phyloP scores from a whole-genome alignment of 306 rosid genomes.

The Styphnolobium japonicum region DNA sequence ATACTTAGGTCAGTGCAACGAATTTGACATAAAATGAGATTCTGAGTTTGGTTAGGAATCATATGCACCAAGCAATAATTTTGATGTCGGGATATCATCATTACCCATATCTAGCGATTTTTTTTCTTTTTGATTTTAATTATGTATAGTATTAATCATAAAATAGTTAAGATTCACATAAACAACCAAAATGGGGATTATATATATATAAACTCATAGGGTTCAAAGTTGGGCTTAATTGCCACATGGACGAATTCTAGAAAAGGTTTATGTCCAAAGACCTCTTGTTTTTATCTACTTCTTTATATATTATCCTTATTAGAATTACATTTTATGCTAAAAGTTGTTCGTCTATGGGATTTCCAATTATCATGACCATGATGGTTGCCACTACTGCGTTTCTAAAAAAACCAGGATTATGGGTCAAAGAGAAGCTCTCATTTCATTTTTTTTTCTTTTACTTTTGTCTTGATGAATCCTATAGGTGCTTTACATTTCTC shows the following conservation, averaged over 20 bases:
- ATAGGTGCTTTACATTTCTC: not conserved
- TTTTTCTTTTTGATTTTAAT: not conserved
- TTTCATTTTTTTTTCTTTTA: not conserved
- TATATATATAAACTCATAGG: not conserved
- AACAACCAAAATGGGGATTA: no score
- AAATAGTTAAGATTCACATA: not conserved
- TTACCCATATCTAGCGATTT: constrained; percentile 21
- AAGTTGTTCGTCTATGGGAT: constrained; percentile 40
- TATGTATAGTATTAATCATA: not conserved
- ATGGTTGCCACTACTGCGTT: constrained; percentile 36
- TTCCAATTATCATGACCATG: constrained; percentile 48
- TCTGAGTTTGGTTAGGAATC: constrained; percentile 3
- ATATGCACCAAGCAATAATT: constrained; percentile 16
- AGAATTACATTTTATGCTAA: constrained; percentile 13
- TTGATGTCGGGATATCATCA: constrained; percentile 34
- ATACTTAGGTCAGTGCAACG: not conserved
- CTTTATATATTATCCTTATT: constrained; percentile 9
- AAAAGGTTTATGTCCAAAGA: not conserved
- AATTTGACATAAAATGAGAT: not conserved
- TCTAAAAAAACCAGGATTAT: constrained; percentile 34
- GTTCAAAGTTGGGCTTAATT: not conserved
- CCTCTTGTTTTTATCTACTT: not conserved
- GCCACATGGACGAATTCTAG: constrained; percentile 1
- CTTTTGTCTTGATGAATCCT: not conserved
- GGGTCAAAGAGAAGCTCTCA: constrained; percentile 38